Percentiles rank a stretch among this genome's conserved stretches.
phyloP scores from a whole-genome alignment of 352 stramenopile species.

The Pythium pectinolyticum region DNA sequence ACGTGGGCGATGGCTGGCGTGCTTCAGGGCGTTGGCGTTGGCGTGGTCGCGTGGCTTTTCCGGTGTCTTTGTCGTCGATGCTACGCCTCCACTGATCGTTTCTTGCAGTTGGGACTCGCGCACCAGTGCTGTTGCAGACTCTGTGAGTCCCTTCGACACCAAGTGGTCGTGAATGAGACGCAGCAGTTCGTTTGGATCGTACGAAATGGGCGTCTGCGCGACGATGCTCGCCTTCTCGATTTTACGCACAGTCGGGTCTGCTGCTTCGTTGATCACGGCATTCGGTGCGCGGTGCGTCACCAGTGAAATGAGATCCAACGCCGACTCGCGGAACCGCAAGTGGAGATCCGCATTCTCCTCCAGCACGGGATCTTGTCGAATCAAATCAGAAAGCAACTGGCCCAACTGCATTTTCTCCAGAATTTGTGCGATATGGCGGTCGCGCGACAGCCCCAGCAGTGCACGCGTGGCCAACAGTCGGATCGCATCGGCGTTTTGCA shows the following conservation, averaged over 20 bases:
- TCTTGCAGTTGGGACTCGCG: slow-evolving; percentile 49
- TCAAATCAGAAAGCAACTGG: slow-evolving; percentile 84
- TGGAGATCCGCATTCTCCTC: slow-evolving; percentile 87
- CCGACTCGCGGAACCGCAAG: slow-evolving; percentile 84
- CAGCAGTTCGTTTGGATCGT: slow-evolving; percentile 81
- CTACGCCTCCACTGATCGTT: neutral
- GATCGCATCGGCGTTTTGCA: slow-evolving; percentile 86
- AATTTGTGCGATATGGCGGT: slow-evolving; percentile 88
- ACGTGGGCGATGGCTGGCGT: neutral
- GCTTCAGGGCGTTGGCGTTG: neutral
- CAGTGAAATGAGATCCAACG: slow-evolving; percentile 85
- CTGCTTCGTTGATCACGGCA: slow-evolving; percentile 85
- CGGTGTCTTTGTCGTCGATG: slow-evolving; percentile 7
- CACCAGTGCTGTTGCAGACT: slow-evolving; percentile 51
- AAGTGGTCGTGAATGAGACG: slow-evolving; percentile 83
- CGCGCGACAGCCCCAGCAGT: slow-evolving; percentile 78
- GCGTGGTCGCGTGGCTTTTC: slow-evolving; percentile 4
- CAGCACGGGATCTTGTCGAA: slow-evolving; percentile 80
- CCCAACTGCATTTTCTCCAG: slow-evolving; percentile 90
- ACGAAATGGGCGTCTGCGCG: slow-evolving; percentile 84
- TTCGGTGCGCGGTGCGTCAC: slow-evolving; percentile 82
- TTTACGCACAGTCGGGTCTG: slow-evolving; percentile 83
- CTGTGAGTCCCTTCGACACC: slow-evolving; percentile 64
- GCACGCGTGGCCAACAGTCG: slow-evolving; percentile 79
- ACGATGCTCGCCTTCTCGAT: slow-evolving; percentile 90